Evolutionary conservation across 2,329 filamentous ascomycete species (phyloP), one percentile per base, ranked within the genome.

Genomic region (Colletotrichum tofieldiae): DNA sequence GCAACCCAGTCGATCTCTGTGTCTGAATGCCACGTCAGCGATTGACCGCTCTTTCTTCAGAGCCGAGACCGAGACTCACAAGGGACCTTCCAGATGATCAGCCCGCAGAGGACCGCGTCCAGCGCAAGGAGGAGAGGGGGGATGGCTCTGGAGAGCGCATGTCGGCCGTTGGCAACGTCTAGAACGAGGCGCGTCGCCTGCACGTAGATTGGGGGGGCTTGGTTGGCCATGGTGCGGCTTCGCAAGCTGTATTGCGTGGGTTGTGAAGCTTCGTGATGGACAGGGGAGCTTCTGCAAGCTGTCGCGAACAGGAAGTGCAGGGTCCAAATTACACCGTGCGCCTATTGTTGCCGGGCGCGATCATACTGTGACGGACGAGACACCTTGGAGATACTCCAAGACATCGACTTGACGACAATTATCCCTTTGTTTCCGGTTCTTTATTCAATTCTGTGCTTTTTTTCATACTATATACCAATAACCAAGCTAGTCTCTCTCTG

Each of bases 1-100:
- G 96, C 94, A 71, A 88, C 89, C 96, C 96, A 99, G 84, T 99
- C 96, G 79, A 99, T 99, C 82, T 99, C 96, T 54, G 96, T 99
- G 81, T 99, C 96, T 88, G 76, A 54, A 59, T 55, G 32, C 51
- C 23, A 49, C 23, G 52, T 66, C 55, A 73, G 66, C 54, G 18
- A 18, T 43, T 20, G 49, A 18, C 23, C 45, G 20, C 35, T 51
- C 37, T 8, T 47, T 37, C 14, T 32, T 14, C 7, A 12, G 26
- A 29, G 2, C 11, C 11, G 26, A 66, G 64, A 45, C 29, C 54
- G 32, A 61, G 32, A 52, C 92, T 84, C 86, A 97, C 95, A 98
- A 51, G 95, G 92, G 70, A 98, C 88, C 81, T 92, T 95, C 88
- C 90, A 91, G 75, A 98, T 93, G 75, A 98, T 88, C 43, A 94